Evolutionary conservation across 2,329 filamentous ascomycete species (phyloP), one percentile per base, ranked within the genome.

Genomic region (Alternaria postmessia): DNA sequence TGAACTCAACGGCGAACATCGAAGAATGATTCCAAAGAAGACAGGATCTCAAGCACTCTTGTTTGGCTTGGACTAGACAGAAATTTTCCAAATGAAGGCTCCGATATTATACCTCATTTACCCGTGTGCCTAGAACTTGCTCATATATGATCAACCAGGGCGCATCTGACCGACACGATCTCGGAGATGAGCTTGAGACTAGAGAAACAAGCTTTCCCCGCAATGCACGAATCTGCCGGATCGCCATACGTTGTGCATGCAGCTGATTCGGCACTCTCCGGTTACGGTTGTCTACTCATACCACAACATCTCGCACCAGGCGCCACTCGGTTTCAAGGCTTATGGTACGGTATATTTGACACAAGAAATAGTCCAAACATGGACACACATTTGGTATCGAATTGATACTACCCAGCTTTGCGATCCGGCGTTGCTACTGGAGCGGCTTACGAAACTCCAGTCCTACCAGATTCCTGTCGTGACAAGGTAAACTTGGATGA

Each of bases 141-240:
- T 58, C 63, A 54, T 58, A 58, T 28, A 30, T 46, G 55, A 44
- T 54, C 47, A 51, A 12, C 51, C 58, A 41, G 32, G 63, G 63
- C 55, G 67, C 65, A 38, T 69, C 63, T 67, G 61, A 64, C 63
- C 61, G 59, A 46, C 49, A 48, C 47, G 30, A 63, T 60, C 61
- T 60, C 61, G 55, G 55, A 24, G 38, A 54, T 24, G 48, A 54
- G 61, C 57, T 64, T 59, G 63, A 62, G 61, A 54, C 62, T 52
- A 52, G 58, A 54, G 54, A 36, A 69, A 61, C 57, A 74, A 74
- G 71, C 71, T 70, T 73, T 73, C 66, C 70, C 71, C 66, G 70
- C 69, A 70, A 68, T 74, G 65, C 67, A 68, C 62, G 26, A 54
- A 72, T 73, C 64, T 74, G 67, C 72, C 72, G 70, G 64, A 67